phyloP scores from a whole-genome alignment of 495 filamentous ascomycete species.

The Cladorrhinum samala region DNA sequence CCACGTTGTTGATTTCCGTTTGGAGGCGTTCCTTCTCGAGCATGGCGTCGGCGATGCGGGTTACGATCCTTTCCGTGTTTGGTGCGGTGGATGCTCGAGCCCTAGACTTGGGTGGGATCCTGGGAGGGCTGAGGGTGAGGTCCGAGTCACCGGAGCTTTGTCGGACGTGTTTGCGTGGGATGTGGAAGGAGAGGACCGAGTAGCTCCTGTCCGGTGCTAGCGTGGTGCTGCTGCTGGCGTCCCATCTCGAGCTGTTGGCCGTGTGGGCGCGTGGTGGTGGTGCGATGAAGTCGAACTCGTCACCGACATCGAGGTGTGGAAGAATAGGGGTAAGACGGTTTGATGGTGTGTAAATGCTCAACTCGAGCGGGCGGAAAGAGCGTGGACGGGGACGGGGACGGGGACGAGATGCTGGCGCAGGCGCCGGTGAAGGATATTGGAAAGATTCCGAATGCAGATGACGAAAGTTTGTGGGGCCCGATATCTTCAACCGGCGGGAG shows the following conservation, averaged over 20 bases:
- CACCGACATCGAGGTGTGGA: conserved; percentile 39
- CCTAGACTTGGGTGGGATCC: conserved; percentile 27
- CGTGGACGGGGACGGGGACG: conserved; percentile 30
- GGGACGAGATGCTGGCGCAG: conserved; percentile 14
- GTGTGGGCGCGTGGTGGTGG: conserved; percentile 38
- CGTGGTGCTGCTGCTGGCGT: conserved; percentile 23
- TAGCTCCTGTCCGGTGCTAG: conserved; percentile 40
- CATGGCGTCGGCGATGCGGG: conserved; percentile 47
- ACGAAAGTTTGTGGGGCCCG: conserved; percentile 43
- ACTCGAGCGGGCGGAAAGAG: conserved; percentile 63
- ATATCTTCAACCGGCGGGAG: conserved; percentile 40
- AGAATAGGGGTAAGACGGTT: conserved; percentile 61
- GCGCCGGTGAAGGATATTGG: conserved; percentile 27
- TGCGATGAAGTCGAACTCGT: conserved; percentile 29
- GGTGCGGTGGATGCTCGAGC: conserved; percentile 31
- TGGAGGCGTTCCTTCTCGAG: conserved; percentile 47
- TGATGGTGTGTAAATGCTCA: conserved; percentile 64
- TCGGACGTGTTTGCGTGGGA: conserved; percentile 40
- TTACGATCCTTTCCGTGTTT: conserved; percentile 35
- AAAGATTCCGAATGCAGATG: conserved; percentile 45
- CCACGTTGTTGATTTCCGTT: conserved; percentile 45
- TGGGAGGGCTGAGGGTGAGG: conserved; percentile 17
- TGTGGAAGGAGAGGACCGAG: conserved; percentile 44
- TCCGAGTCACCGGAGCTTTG: conserved; percentile 23
- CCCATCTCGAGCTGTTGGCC: conserved; percentile 27